Evolutionary conservation across 2,329 filamentous ascomycete species (phyloP), one percentile per base, ranked within the genome.

Genomic region (Alternaria viburni): DNA sequence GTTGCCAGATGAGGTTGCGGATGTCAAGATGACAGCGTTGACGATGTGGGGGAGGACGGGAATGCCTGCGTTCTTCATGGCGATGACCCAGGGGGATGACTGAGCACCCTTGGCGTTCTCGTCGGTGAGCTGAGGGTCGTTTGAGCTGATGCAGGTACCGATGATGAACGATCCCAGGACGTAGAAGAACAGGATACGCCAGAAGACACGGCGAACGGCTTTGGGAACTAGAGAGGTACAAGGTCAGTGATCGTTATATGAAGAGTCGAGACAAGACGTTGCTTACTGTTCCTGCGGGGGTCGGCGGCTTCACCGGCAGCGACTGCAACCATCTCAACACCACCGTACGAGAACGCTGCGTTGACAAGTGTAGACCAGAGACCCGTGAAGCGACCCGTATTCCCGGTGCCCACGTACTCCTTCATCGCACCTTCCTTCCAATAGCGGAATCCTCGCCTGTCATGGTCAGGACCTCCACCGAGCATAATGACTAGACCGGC

Each of bases 21-120:
- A 91, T 0, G 89, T 91, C 68, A 93, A 84, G 69, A 94, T 89
- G 25, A 93, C 84, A 36, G 90, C 91, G 76, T 95, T 95, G 79
- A 94, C 89, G 58, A 94, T 86, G 6, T 88, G 88, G 0, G 90
- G 89, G 5, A 93, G 86, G 7, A 86, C 89, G 5, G 83, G 84
- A 61, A 93, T 89, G 0, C 89, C 88, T 3, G 91, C 91, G 28
- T 87, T 86, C 11, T 86, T 84, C 41, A 90, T 88, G 17, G 91
- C 91, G 66, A 93, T 91, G 62, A 94, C 75, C 74, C 77, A 80
- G 7, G 75, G 79, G 8, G 78, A 80, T 47, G 66, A 70, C 55
- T 77, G 75, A n/a, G 77, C 78, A 52, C 76, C 76, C 50, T 73
- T 71, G 45, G 74, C 73, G 69, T 77, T 73, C 7, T 78, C 84